Evolutionary conservation across 202 grass and related monocot genomes (phyloP).

Genomic region (Carex arenaria): DNA sequence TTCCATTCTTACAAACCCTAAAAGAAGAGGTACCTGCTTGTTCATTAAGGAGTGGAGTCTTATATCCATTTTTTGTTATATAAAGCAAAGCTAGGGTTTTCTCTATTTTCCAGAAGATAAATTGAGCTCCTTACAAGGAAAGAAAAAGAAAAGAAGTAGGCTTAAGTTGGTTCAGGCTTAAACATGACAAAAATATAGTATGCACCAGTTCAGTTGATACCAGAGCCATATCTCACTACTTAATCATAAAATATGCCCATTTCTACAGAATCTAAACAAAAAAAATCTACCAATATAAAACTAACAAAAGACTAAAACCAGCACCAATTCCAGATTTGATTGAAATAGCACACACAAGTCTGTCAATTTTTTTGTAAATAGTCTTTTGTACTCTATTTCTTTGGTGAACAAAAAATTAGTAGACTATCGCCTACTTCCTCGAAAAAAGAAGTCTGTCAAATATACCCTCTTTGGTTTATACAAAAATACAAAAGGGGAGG

Average conservation of each 20-base stretch:
- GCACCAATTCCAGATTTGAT: not conserved
- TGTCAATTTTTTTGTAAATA: not conserved
- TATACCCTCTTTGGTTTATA: not conserved
- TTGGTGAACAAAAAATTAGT: no score
- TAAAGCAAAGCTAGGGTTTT: not conserved
- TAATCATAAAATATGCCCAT: not conserved
- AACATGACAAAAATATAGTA: not conserved
- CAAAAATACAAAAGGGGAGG: not conserved
- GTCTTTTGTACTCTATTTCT: no score
- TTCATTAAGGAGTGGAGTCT: not conserved
- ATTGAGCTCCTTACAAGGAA: not conserved
- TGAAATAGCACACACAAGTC: not conserved
- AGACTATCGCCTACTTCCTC: no score
- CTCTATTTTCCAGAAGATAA: not conserved
- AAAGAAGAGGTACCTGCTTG: slow-evolving; percentile 76
- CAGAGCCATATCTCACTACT: not conserved
- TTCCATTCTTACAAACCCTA: slow-evolving; percentile 70
- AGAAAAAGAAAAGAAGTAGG: not conserved
- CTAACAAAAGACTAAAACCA: not conserved
- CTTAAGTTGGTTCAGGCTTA: not conserved
- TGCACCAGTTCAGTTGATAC: not conserved
- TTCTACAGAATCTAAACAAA: not conserved
- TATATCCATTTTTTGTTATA: not conserved
- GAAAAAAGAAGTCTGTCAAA: not conserved
- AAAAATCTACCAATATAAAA: not conserved